Percentiles rank a stretch among this genome's conserved stretches.
Conservation (phyloP, 2,329 filamentous ascomycete genomes). For the Aureobasidium musti region DNA sequence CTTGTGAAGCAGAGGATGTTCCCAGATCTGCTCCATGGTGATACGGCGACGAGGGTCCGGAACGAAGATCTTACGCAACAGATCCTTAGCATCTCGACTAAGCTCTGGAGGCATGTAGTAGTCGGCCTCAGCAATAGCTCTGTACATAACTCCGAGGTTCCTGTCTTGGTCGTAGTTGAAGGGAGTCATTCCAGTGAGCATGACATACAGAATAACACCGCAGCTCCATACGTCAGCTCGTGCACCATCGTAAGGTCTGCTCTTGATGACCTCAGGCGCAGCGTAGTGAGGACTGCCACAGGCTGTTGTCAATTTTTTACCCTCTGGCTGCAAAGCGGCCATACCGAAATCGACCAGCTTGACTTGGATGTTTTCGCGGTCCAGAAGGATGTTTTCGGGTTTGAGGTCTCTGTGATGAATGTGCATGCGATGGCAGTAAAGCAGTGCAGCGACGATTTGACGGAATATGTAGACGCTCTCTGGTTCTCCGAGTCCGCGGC, state of each 20-base stretch:
- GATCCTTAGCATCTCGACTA: slow-evolving; percentile 68
- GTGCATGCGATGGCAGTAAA: slow-evolving; percentile 91
- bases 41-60: slow-evolving; percentile 78
- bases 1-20: slow-evolving; percentile 80
- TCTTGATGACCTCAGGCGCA: slow-evolving; percentile 84
- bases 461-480: slow-evolving; percentile 83
- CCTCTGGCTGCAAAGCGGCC: slow-evolving; percentile 84
- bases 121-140: slow-evolving; percentile 53
- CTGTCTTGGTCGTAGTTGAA: slow-evolving; percentile 68
- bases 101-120: slow-evolving; percentile 55
- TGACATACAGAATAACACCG: slow-evolving; percentile 84
- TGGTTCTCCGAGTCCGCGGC: slow-evolving; percentile 73
- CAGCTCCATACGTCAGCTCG: slow-evolving; percentile 94
- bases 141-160: slow-evolving; percentile 65
- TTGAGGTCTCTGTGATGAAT: slow-evolving; percentile 97
- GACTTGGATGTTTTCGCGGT: slow-evolving; percentile 67
- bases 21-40: slow-evolving; percentile 77
- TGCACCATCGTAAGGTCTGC: slow-evolving; percentile 76
- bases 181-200: slow-evolving; percentile 79
- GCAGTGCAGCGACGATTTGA: slow-evolving; percentile 87
- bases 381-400: slow-evolving; percentile 93
- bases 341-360: slow-evolving; percentile 98
- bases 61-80: slow-evolving; percentile 78
- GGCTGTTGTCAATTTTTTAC: slow-evolving; percentile 78
- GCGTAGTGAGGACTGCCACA: slow-evolving; percentile 98